These are phyloP conservation scores for Leersia perrieri DNA, from an alignment of 176 grass and related monocot species.

Conservation along the genomic window DNA sequence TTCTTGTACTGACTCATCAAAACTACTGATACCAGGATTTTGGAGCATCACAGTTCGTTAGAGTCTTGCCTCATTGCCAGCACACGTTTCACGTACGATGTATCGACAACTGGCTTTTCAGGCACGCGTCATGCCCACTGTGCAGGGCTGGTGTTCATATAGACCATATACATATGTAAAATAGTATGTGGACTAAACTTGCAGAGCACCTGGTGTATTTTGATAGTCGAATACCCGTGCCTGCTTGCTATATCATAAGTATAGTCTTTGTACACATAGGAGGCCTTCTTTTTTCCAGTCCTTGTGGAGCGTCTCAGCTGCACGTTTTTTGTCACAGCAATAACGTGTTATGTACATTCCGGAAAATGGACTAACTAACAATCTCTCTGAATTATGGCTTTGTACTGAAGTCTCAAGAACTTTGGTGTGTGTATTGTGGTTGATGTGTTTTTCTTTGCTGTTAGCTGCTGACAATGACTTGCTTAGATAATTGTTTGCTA, in stretches of 20 bases:
- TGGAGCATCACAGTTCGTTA: conserved; percentile 37
- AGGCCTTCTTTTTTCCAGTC: conserved; percentile 1
- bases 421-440: background rate
- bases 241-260: conserved; percentile 10
- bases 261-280: conserved; percentile 40
- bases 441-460: background rate
- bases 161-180: conserved; percentile 55
- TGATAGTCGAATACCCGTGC: conserved; percentile 43
- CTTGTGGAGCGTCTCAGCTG: conserved; percentile 21
- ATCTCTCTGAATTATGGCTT: background rate
- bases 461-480: conserved; percentile 16
- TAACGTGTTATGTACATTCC: conserved; percentile 31
- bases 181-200: too few species aligned
- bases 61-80: conserved; percentile 63
- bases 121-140: conserved; percentile 68
- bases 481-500: conserved; percentile 25
- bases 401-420: background rate
- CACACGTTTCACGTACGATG: conserved; percentile 71
- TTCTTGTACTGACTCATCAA: conserved; percentile 6
- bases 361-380: conserved; percentile 23
- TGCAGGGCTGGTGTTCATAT: conserved; percentile 62
- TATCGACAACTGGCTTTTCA: conserved; percentile 70
- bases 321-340: conserved; percentile 44
- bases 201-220: conserved; percentile 52
- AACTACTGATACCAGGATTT: conserved; percentile 51